Base-by-base conservation (phyloP, 1,284 basidiomycete species). In the Austroboletus novae-zelandiae region DNA sequence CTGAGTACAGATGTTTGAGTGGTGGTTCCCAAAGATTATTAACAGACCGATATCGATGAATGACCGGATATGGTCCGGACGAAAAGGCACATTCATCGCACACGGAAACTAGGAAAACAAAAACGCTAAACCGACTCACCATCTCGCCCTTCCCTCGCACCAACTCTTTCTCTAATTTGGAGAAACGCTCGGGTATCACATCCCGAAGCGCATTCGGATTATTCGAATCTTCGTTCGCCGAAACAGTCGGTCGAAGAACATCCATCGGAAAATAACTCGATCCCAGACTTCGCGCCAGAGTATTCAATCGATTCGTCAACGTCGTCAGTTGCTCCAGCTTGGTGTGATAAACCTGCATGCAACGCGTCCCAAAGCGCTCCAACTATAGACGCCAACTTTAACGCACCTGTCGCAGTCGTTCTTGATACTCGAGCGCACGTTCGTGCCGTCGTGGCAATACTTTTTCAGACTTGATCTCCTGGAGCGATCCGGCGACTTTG, bases 91-190 rank as follows among this genome's bases (percentile, higher is more conserved):
- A 34, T 15, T 13, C 32, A 15, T 10, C 31, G 6, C 31, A 32
- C 9, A 32, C 31, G 31, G 32, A 34, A n/a, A 13, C 13, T 2
- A 40, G 34, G n/a, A 15, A 17, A 30, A 39, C 30, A 2, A 18
- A 43, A 29, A 27, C 34, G 7, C 10, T 4, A 3, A 37, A 8
- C 20, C 17, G 15, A 75, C 87, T 64, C 59, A 90, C 87, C 40
- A 91, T 77, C 77, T 93, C 91, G 14, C 77, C 76, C 66, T 91
- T 91, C 15, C 87, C 90, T 47, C 86, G 75, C 4, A 86, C 81
- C 17, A 92, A 75, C 61, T 92, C 89, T 62, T 88, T 86, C 72
- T 93, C 89, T 3, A 94, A 71, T 58, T 75, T 83, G 34, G 81
- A 77, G 62, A 93, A 89, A 10, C 86, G 77, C 54, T 91, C 88